phyloP scores from a whole-genome alignment of 73 alveolate species.

The Tetrahymena thermophila region DNA sequence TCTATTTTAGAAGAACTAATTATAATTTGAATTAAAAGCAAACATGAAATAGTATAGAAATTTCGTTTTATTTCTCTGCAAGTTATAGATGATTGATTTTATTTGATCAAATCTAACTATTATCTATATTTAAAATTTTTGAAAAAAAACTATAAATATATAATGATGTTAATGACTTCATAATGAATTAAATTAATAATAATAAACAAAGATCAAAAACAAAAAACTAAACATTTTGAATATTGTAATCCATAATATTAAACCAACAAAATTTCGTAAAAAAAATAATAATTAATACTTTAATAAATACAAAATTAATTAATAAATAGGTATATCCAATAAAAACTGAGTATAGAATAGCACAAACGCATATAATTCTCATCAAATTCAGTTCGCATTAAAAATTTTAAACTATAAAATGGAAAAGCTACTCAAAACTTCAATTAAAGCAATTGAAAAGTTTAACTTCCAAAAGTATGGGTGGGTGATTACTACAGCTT shows the following conservation, averaged over 20 bases:
- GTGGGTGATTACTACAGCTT: background rate
- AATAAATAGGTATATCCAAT: background rate
- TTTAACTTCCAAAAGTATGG: background rate
- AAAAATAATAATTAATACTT: background rate
- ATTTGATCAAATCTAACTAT: background rate
- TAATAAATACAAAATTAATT: background rate
- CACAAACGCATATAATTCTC: background rate
- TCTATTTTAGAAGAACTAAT: too few relatives aligned
- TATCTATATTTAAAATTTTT: background rate
- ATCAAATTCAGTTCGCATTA: background rate
- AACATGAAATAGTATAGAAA: background rate
- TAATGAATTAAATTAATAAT: background rate
- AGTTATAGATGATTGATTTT: background rate
- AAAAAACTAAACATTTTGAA: background rate
- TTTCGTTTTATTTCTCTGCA: background rate
- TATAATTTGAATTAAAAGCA: too few relatives aligned
- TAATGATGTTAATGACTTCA: background rate
- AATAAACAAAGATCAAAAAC: background rate
- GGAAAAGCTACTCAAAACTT: background rate
- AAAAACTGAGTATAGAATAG: background rate
- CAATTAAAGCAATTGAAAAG: background rate
- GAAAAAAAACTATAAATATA: too few relatives aligned
- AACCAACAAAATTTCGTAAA: background rate
- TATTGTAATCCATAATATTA: background rate
- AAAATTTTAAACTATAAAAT: background rate